Percentiles rank a stretch among this genome's conserved stretches.
Conservation (phyloP, 1,284 basidiomycete genomes). For the Filobasidium uniguttulatum region DNA sequence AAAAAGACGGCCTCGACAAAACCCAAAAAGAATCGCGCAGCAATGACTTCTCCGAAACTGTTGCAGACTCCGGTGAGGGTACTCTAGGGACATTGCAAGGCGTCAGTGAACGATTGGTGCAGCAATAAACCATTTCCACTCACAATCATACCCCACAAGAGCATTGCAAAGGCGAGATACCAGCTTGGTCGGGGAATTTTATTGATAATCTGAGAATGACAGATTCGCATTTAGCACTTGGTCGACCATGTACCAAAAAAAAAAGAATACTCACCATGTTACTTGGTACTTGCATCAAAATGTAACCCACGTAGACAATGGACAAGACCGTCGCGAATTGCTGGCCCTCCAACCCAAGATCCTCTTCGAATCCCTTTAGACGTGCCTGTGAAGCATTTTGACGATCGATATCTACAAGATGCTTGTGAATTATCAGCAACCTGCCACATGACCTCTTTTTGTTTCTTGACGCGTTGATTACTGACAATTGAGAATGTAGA, state of each 20-base stretch:
- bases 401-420: slow-evolving; percentile 22
- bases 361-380: slow-evolving; percentile 25
- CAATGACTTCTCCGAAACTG: slow-evolving; percentile 52
- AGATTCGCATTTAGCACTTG: slow-evolving; percentile 47
- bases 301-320: slow-evolving; percentile 42
- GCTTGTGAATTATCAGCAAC: not conserved
- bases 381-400: slow-evolving; percentile 28
- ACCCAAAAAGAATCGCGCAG: slow-evolving; percentile 58
- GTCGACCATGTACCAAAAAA: too few species aligned
- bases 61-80: slow-evolving; percentile 49
- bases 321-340: slow-evolving; percentile 24
- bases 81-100: slow-evolving; percentile 28
- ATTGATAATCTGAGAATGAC: slow-evolving; percentile 42
- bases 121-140: too few species aligned
- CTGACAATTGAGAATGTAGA: slow-evolving; percentile 22
- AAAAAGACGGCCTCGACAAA: slow-evolving; percentile 20
- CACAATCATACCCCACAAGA: slow-evolving; percentile 23
- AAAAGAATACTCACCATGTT: slow-evolving; percentile 25
- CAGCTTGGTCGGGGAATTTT: slow-evolving; percentile 56
- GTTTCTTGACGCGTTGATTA: too few species aligned
- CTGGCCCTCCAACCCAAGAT: slow-evolving; percentile 23
- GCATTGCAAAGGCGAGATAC: slow-evolving; percentile 58
- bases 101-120: slow-evolving; percentile 14
- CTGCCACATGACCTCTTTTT: too few species aligned
- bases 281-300: slow-evolving; percentile 53